Conservation (phyloP, 768 basidiomycete species). For the Pseudohyphozyma bogoriensis region DNA sequence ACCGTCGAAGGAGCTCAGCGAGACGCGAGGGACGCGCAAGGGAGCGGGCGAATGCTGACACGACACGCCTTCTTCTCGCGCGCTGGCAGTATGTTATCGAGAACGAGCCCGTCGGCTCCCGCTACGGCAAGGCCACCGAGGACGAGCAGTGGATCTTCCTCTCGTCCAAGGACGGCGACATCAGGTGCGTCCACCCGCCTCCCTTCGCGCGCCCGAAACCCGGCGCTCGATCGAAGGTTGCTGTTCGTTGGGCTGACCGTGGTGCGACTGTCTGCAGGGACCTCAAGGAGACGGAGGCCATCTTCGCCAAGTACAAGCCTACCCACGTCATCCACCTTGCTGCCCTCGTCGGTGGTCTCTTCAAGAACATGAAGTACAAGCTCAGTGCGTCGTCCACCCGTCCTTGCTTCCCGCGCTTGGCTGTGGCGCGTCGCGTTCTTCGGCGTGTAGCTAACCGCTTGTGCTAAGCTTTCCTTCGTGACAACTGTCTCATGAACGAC, state of each 20-base stretch:
- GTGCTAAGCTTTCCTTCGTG: constrained; percentile 87
- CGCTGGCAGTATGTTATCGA: no score
- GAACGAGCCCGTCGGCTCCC: constrained; percentile 63
- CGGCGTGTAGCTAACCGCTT: background rate
- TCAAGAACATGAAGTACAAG: constrained; percentile 92
- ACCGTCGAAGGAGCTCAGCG: no score
- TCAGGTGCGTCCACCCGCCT: constrained; percentile 50
- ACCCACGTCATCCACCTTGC: constrained; percentile 96
- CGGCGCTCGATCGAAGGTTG: background rate
- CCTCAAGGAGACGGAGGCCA: constrained; percentile 19
- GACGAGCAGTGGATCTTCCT: constrained; percentile 83
- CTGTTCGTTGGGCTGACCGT: no score
- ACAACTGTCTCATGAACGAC: constrained; percentile 92
- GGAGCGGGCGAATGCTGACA: no score
- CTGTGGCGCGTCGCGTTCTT: background rate
- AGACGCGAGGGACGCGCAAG: no score
- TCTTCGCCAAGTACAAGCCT: constrained; percentile 80
- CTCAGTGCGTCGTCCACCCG: no score
- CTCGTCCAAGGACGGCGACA: constrained; percentile 66
- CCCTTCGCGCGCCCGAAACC: background rate
- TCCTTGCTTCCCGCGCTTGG: no score
- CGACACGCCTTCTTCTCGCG: no score
- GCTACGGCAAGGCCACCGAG: constrained; percentile 57
- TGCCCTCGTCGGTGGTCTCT: constrained; percentile 86
- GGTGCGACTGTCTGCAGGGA: no score